Conservation (phyloP, 352 stramenopile species). For the Phytophthora brassicae region DNA sequence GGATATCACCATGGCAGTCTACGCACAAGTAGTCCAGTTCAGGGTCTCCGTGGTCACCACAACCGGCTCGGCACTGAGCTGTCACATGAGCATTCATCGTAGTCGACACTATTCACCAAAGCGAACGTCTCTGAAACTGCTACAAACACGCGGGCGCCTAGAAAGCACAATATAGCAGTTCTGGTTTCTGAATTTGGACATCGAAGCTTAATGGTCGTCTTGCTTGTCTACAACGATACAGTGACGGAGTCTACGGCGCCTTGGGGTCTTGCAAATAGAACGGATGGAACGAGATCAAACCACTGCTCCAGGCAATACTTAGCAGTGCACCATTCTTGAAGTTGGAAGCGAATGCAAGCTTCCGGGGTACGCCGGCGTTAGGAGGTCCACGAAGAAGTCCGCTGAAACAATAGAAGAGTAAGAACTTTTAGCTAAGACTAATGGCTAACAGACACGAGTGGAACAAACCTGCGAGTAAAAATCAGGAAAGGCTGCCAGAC, state of each 20-base stretch:
- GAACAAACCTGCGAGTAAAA: constrained; percentile 59
- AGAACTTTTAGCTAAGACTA: background rate
- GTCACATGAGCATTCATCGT: constrained; percentile 52
- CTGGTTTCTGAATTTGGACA: constrained; percentile 18
- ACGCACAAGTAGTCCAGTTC: constrained; percentile 69
- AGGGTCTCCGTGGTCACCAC: constrained; percentile 55
- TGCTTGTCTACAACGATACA: background rate
- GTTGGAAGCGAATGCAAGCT: constrained; percentile 62
- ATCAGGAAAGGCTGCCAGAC: constrained; percentile 74
- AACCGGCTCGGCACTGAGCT: constrained; percentile 55
- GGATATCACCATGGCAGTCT: constrained; percentile 59
- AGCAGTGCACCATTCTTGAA: constrained; percentile 72
- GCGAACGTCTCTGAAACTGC: constrained; percentile 7
- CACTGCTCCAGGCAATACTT: constrained; percentile 77
- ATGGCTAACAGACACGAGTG: background rate
- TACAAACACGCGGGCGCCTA: constrained; percentile 1
- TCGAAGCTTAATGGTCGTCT: constrained; percentile 7
- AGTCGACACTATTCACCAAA: background rate
- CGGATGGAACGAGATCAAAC: constrained; percentile 74
- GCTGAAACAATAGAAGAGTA: constrained; percentile 20
- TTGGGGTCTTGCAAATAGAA: constrained; percentile 72
- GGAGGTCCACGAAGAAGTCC: constrained; percentile 61
- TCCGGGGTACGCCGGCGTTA: constrained; percentile 56
- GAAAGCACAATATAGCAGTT: background rate
- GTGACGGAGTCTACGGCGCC: constrained; percentile 16